Evolutionary conservation across 108 stramenopile genomes (phyloP).

Genomic region (Cyclotella atomus): DNA sequence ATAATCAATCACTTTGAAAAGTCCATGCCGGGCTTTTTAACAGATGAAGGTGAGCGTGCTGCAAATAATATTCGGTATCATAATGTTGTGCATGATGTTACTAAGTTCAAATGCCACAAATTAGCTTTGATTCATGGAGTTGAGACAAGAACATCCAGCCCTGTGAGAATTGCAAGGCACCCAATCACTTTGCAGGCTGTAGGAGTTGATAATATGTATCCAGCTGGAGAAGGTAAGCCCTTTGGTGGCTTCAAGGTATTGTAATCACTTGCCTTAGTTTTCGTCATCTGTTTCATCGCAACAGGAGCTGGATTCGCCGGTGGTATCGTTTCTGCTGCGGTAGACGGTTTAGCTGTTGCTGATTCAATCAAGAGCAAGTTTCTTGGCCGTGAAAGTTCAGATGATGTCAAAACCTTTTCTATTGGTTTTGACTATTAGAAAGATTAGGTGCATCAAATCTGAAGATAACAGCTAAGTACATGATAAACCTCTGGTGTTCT

Average conservation of each 20-base stretch:
- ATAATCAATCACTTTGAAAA: slow-evolving; percentile 78
- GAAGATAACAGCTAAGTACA: too few species aligned
- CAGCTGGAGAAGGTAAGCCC: slow-evolving; percentile 79
- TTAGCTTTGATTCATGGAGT: slow-evolving; percentile 90
- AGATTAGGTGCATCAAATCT: background rate
- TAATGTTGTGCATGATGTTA: background rate
- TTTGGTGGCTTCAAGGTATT: background rate
- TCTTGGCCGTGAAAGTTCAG: slow-evolving; percentile 9
- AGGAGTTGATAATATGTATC: slow-evolving; percentile 73
- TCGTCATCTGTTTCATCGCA: background rate
- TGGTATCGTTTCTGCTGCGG: slow-evolving; percentile 95
- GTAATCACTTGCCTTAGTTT: background rate
- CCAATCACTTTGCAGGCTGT: slow-evolving; percentile 66
- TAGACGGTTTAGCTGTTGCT: slow-evolving; percentile 91
- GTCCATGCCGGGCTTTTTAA: slow-evolving; percentile 79
- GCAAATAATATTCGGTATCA: background rate
- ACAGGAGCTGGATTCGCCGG: slow-evolving; percentile 96
- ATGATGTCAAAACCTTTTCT: slow-evolving; percentile 1
- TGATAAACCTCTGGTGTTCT: too few species aligned
- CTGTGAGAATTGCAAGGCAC: slow-evolving; percentile 83
- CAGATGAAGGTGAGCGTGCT: slow-evolving; percentile 6
- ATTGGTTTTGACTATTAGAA: slow-evolving; percentile 36
- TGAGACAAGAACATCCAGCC: slow-evolving; percentile 94
- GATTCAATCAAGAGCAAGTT: slow-evolving; percentile 71
- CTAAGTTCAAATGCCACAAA: slow-evolving; percentile 23